Percentiles rank a stretch among this genome's conserved stretches.
These are phyloP conservation scores for Leucaena leucocephala DNA, from an alignment of 306 rosid genomes.

Conservation along the genomic window DNA sequence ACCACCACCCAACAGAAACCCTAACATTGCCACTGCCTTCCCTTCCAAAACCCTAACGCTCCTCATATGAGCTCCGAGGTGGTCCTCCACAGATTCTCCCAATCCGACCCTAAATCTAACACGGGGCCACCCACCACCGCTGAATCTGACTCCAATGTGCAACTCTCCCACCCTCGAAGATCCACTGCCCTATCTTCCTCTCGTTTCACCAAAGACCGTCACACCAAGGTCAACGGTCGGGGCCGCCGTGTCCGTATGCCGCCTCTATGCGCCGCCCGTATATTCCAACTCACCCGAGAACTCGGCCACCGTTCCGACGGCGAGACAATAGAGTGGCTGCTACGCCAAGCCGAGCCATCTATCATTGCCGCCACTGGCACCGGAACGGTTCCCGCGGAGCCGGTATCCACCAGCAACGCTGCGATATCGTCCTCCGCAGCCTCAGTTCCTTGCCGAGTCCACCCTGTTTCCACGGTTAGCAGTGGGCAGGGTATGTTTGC, in stretches of 20 bases:
- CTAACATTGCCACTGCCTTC: constrained; percentile 37
- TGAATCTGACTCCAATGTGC: constrained; percentile 22
- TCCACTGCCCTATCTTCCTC: constrained; percentile 30
- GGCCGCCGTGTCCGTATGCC: constrained; percentile 98
- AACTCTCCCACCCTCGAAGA: constrained; percentile 37
- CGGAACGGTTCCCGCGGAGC: constrained; percentile 65
- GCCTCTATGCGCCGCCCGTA: constrained; percentile 86
- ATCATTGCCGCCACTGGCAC: constrained; percentile 84
- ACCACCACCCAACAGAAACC: constrained; percentile 51
- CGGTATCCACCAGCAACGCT: constrained; percentile 46
- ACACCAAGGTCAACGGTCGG: constrained; percentile 92
- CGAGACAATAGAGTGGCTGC: constrained; percentile 95
- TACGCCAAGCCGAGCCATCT: constrained; percentile 85
- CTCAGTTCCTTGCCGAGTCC: constrained; percentile 50
- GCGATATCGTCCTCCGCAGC: constrained; percentile 36
- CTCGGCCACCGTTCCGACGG: constrained; percentile 98
- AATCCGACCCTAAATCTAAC: constrained; percentile 29
- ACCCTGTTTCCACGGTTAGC: constrained; percentile 34
- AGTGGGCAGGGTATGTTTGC: constrained; percentile 50
- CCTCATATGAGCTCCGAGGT: constrained; percentile 53
- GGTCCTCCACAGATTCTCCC: constrained; percentile 47
- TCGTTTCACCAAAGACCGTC: constrained; percentile 75
- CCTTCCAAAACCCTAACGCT: constrained; percentile 21
- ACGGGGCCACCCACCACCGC: constrained; percentile 28
- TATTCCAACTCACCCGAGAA: constrained; percentile 91